Evolutionary conservation across 1,139 yeast species (phyloP).

Genomic region (Yamadazyma membranifaciens): DNA sequence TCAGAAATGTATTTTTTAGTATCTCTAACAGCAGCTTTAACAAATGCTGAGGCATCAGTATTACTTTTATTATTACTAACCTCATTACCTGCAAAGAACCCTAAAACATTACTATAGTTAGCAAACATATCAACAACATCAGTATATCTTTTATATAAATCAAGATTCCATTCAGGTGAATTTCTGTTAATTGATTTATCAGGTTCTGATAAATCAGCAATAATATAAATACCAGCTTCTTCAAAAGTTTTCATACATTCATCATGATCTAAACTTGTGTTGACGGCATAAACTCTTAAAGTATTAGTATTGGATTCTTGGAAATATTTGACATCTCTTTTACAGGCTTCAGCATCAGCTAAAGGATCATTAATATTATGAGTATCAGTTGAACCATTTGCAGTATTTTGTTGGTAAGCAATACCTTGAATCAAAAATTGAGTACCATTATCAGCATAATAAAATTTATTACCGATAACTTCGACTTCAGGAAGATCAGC

Average conservation of each 20-base stretch:
- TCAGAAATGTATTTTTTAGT: slow-evolving; percentile 70
- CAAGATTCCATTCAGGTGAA: slow-evolving; percentile 61
- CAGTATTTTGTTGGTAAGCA: slow-evolving; percentile 46
- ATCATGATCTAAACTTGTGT: slow-evolving; percentile 60
- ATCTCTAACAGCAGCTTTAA: slow-evolving; percentile 87
- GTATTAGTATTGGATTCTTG: slow-evolving; percentile 62
- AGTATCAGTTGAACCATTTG: slow-evolving; percentile 38
- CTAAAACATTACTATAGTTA: slow-evolving; percentile 71
- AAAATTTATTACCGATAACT: slow-evolving; percentile 47
- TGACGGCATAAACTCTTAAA: slow-evolving; percentile 72
- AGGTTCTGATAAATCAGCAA: slow-evolving; percentile 76
- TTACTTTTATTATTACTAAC: slow-evolving; percentile 72
- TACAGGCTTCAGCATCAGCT: slow-evolving; percentile 67
- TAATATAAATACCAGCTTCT: slow-evolving; percentile 77
- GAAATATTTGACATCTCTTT: slow-evolving; percentile 76
- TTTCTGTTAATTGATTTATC: slow-evolving; percentile 59
- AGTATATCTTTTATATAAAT: slow-evolving; percentile 68
- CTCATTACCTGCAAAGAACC: slow-evolving; percentile 92
- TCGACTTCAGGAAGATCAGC: slow-evolving; percentile 31
- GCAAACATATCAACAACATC: slow-evolving; percentile 73
- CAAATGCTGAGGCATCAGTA: slow-evolving; percentile 80
- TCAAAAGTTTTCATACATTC: slow-evolving; percentile 64
- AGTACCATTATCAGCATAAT: slow-evolving; percentile 43
- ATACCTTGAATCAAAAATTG: slow-evolving; percentile 46
- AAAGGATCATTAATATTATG: slow-evolving; percentile 66